These are phyloP conservation scores for Irineochytrium annulatum DNA, from an alignment of 192 early-diverging fungal species.

Conservation along the genomic window DNA sequence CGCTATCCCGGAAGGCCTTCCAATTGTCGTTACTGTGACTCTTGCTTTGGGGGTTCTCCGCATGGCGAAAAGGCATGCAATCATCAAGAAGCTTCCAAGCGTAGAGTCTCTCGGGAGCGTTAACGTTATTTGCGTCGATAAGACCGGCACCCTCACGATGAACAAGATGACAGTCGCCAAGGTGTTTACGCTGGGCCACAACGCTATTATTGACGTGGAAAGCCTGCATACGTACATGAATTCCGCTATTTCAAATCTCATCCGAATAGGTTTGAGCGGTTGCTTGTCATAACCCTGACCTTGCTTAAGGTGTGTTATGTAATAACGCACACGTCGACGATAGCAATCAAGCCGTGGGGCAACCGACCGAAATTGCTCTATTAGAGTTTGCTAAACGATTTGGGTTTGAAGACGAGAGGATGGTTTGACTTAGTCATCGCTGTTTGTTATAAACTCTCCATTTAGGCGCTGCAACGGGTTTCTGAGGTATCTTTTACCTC, in stretches of 20 bases:
- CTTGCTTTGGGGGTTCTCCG: constrained; percentile 87
- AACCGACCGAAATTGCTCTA: constrained; percentile 93
- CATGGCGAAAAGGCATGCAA: constrained; percentile 88
- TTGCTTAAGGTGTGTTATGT: constrained; percentile 70
- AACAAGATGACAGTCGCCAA: constrained; percentile 93
- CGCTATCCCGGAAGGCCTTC: constrained; percentile 96
- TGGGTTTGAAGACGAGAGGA: constrained; percentile 69
- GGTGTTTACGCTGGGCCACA: constrained; percentile 70
- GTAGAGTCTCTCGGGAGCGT: constrained; percentile 94
- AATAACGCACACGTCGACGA: constrained; percentile 83
- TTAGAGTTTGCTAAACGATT: constrained; percentile 61
- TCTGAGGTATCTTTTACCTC: constrained; percentile 86
- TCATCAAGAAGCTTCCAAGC: constrained; percentile 91
- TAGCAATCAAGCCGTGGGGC: constrained; percentile 72
- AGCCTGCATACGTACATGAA: too few relatives aligned
- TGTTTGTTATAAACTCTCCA: constrained; percentile 10
- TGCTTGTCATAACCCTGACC: not conserved
- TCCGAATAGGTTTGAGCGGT: not conserved
- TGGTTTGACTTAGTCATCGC: constrained; percentile 39
- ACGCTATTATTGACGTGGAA: too few relatives aligned
- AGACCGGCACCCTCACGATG: constrained; percentile 95
- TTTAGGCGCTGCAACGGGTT: constrained; percentile 38
- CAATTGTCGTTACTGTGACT: constrained; percentile 95
- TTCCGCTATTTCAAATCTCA: not conserved
- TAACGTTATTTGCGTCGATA: constrained; percentile 93